Conservation (phyloP, 345 rosid genomes). For the Bruguiera sexangula region DNA sequence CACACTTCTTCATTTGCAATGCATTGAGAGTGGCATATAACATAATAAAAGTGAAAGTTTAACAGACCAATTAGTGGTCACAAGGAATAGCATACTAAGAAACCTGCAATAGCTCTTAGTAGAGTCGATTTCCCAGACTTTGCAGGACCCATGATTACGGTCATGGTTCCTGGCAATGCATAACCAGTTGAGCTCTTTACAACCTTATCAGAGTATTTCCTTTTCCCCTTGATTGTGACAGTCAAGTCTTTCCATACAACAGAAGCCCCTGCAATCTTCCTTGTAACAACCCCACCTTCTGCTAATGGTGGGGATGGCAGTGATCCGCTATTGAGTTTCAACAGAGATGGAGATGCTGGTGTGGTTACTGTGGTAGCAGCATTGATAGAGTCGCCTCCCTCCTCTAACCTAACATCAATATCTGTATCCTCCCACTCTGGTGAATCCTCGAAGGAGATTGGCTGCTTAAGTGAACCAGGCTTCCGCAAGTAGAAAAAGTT, state of each 20-base stretch:
- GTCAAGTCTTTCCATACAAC: conserved; percentile 96
- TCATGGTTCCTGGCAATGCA: conserved; percentile 95
- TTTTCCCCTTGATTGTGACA: conserved; percentile 79
- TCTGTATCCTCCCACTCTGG: conserved; percentile 99
- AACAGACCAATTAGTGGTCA: not conserved
- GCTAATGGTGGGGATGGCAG: conserved; percentile 75
- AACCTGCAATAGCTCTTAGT: conserved; percentile 92
- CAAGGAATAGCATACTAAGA: conserved; percentile 4
- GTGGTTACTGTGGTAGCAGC: conserved; percentile 65
- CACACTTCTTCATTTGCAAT: conserved; percentile 11
- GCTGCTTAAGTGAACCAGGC: conserved; percentile 85
- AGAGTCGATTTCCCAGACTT: conserved; percentile 95
- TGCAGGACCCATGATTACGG: conserved; percentile 99
- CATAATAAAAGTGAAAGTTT: not conserved
- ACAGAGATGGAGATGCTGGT: conserved; percentile 76
- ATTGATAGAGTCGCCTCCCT: conserved; percentile 80
- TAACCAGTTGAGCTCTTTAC: conserved; percentile 92
- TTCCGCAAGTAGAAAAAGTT: conserved; percentile 91
- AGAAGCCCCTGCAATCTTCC: conserved; percentile 86
- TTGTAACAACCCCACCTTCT: conserved; percentile 49
- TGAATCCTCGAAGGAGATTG: conserved; percentile 97
- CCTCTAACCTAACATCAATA: conserved; percentile 64
- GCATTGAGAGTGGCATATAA: not conserved
- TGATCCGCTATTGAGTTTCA: conserved; percentile 82
- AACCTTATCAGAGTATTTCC: conserved; percentile 87